These are phyloP conservation scores for Mycena rosella DNA, from an alignment of 768 basidiomycete genomes.

Conservation along the genomic window DNA sequence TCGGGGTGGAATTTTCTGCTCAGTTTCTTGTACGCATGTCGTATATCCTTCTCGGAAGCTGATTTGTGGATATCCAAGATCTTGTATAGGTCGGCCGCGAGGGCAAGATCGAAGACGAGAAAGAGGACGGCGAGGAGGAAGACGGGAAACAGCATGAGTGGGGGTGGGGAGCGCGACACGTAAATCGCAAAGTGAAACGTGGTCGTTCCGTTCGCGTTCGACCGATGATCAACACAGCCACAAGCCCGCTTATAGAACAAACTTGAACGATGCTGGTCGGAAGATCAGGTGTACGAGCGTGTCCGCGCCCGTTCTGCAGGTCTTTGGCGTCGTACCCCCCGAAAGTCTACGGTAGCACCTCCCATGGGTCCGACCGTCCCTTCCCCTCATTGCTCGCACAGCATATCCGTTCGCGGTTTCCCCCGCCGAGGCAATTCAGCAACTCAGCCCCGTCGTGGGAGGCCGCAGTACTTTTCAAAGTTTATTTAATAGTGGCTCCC, in stretches of 20 bases:
- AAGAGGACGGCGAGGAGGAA: constrained; percentile 54
- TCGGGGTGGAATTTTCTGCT: constrained; percentile 95
- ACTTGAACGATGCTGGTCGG: no score
- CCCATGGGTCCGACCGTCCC: not conserved
- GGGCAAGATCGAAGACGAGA: constrained; percentile 50
- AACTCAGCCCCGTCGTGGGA: not conserved
- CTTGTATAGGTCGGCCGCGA: constrained; percentile 86
- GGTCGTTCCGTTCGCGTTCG: not conserved
- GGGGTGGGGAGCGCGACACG: constrained; percentile 24
- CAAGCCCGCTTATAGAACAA: no score
- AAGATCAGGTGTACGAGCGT: not conserved
- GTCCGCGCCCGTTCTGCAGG: not conserved
- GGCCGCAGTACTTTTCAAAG: not conserved
- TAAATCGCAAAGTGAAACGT: not conserved
- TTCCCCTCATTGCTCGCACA: constrained; percentile 11
- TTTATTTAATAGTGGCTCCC: no score
- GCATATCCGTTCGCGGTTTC: constrained; percentile 32
- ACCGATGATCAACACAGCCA: no score
- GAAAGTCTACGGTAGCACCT: constrained; percentile 29
- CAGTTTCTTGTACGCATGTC: constrained; percentile 91
- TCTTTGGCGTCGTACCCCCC: constrained; percentile 19
- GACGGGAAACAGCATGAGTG: constrained; percentile 48
- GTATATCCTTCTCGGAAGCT: constrained; percentile 90
- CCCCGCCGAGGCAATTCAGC: not conserved
- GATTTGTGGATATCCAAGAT: constrained; percentile 82